These are phyloP conservation scores for Dendrothele bispora DNA, from an alignment of 768 basidiomycete genomes.

Conservation along the genomic window DNA sequence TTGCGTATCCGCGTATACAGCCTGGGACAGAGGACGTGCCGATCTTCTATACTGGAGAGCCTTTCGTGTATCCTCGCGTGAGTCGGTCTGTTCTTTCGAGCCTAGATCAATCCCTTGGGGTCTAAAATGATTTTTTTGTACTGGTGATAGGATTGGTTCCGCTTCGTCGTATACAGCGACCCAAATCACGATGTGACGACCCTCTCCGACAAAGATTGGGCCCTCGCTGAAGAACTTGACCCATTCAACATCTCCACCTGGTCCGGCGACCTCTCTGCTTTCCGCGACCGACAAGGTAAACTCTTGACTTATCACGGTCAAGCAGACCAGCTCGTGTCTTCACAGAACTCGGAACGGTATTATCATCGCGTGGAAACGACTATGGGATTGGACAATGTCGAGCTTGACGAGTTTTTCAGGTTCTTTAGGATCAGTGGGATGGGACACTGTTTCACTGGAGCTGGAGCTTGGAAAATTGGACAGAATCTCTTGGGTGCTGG, in stretches of 20 bases:
- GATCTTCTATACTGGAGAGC: slow-evolving; percentile 5
- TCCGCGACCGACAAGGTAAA: slow-evolving; percentile 17
- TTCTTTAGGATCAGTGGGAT: slow-evolving; percentile 22
- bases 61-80: slow-evolving; percentile 3
- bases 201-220: slow-evolving; percentile 4
- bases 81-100: too few species aligned
- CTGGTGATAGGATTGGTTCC: slow-evolving; percentile 10
- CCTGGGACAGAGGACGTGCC: slow-evolving; percentile 9
- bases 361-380: slow-evolving; percentile 16
- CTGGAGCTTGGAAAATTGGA: slow-evolving; percentile 15
- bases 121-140: background rate
- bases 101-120: too few species aligned
- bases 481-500: slow-evolving; percentile 1
- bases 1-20: slow-evolving; percentile 13
- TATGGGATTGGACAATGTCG: slow-evolving; percentile 10
- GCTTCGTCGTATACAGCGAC: slow-evolving; percentile 6
- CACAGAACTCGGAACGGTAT: slow-evolving; percentile 14
- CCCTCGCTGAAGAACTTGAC: background rate
- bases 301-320: slow-evolving; percentile 19
- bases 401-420: slow-evolving; percentile 21
- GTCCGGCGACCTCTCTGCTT: slow-evolving; percentile 13
- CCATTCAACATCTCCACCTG: slow-evolving; percentile 10
- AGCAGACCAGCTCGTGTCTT: slow-evolving; percentile 14
- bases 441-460: slow-evolving; percentile 17
- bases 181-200: slow-evolving; percentile 1